Conservation (phyloP, 306 rosid genomes). For the Gleditsia sinensis region DNA sequence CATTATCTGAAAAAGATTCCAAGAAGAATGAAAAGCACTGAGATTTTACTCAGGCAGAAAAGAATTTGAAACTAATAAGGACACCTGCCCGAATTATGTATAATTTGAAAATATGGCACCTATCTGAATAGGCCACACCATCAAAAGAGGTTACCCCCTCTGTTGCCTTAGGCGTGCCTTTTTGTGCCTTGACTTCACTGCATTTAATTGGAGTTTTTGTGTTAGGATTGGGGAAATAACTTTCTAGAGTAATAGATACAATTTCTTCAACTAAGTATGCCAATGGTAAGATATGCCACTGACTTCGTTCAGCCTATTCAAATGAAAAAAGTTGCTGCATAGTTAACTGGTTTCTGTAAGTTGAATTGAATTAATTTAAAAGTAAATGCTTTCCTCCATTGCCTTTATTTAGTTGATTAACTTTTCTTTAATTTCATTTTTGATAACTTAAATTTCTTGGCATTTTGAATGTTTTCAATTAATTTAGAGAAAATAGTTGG, state of each 20-base stretch:
- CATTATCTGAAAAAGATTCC: background rate
- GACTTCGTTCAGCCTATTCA: background rate
- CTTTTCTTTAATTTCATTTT: constrained; percentile 10
- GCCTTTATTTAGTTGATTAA: background rate
- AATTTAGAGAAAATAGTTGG: constrained; percentile 28
- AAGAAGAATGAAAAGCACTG: background rate
- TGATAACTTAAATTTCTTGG: background rate
- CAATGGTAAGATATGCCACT: constrained; percentile 1
- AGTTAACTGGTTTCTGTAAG: background rate
- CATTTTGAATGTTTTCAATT: background rate
- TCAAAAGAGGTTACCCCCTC: background rate
- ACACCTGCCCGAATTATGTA: too few relatives aligned
- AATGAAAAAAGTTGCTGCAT: background rate
- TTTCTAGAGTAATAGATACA: constrained; percentile 2
- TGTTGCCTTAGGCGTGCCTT: background rate
- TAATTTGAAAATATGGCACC: too few relatives aligned
- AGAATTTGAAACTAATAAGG: too few relatives aligned
- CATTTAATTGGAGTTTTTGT: constrained; percentile 20
- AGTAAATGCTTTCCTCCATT: background rate
- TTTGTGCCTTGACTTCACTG: background rate
- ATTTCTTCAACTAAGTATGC: constrained; percentile 3
- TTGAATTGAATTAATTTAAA: constrained; percentile 7
- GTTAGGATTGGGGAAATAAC: constrained; percentile 15
- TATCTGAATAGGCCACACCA: background rate
- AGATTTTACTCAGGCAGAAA: background rate